These are phyloP conservation scores for Xylaria sp. DNA, from an alignment of 2,329 filamentous ascomycete genomes.

Conservation along the genomic window DNA sequence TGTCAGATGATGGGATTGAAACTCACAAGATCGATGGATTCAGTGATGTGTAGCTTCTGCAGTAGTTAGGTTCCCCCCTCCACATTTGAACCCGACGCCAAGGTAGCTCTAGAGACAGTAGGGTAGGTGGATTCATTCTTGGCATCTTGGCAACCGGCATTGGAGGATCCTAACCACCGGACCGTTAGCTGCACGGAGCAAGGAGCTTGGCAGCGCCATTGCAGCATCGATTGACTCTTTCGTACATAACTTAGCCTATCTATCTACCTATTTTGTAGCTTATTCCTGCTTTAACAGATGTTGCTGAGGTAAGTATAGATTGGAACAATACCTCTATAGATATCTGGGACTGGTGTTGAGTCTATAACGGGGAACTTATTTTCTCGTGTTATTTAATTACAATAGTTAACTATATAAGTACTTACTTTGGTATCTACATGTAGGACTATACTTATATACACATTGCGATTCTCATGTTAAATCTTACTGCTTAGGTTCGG, in stretches of 20 bases:
- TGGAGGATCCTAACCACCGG: neutral
- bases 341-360: no score
- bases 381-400: no score
- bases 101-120: slow-evolving; percentile 15
- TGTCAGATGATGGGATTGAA: slow-evolving; percentile 16
- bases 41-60: neutral
- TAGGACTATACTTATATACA: no score
- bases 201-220: slow-evolving; percentile 20
- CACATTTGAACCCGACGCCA: slow-evolving; percentile 7
- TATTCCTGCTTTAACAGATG: neutral
- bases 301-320: no score
- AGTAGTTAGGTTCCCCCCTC: neutral
- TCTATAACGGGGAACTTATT: no score
- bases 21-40: neutral
- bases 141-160: slow-evolving; percentile 18
- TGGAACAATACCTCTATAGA: no score
- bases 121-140: slow-evolving; percentile 30
- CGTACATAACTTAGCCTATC: no score
- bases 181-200: neutral
- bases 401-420: no score
- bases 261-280: neutral
- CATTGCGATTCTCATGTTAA: neutral
- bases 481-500: neutral
- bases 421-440: no score
- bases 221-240: slow-evolving; percentile 4